Evolutionary conservation across 257 asterid species (phyloP).

Genomic region (Gardenia jasminoides): DNA sequence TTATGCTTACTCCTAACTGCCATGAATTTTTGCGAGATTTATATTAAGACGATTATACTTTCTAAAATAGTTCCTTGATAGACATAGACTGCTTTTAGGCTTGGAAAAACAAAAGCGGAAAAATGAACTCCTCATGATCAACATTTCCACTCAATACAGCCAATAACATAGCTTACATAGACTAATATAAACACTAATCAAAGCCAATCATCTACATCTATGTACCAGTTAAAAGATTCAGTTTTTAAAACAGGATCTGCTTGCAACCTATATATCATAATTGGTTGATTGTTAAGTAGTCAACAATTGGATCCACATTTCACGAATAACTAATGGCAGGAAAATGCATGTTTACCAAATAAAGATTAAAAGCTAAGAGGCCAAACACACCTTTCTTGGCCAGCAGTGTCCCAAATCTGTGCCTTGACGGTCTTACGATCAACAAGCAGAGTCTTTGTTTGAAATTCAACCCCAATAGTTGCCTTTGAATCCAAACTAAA

Average conservation of each 20-base stretch:
- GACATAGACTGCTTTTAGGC: not conserved
- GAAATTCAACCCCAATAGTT: constrained; percentile 88
- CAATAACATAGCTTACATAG: too few species aligned
- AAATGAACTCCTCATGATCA: not conserved
- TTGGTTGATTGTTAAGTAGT: not conserved
- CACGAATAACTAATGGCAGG: not conserved
- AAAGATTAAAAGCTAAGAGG: not conserved
- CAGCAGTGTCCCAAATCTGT: constrained; percentile 98
- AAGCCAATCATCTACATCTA: too few species aligned
- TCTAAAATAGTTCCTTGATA: not conserved
- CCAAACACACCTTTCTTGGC: constrained; percentile 73
- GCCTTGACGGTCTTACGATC: constrained; percentile 85
- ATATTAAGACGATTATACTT: not conserved
- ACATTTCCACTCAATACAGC: not conserved
- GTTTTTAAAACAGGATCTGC: too few species aligned
- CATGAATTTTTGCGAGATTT: not conserved
- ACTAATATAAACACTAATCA: too few species aligned
- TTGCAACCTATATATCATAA: too few species aligned
- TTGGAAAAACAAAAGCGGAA: not conserved
- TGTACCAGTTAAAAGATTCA: too few species aligned
- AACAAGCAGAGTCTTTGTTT: constrained; percentile 72
- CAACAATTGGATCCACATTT: not conserved
- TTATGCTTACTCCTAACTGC: not conserved
- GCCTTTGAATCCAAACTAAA: constrained; percentile 85
- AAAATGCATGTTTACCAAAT: not conserved